Conservation (phyloP, 2,329 filamentous ascomycete genomes). For the Pseudodiploospora longispora region DNA sequence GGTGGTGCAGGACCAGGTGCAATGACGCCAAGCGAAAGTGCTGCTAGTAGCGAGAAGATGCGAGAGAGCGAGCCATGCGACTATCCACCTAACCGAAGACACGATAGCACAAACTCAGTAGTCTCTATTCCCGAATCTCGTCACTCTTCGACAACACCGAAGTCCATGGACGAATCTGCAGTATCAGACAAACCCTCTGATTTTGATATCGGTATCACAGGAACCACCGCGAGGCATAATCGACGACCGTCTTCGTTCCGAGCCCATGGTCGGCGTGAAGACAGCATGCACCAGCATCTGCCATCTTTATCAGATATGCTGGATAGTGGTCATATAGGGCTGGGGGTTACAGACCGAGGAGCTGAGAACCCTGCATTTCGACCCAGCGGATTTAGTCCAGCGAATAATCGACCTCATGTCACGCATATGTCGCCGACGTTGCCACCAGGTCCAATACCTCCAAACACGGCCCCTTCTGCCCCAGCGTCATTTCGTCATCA, state of each 20-base stretch:
- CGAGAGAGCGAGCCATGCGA: constrained; percentile 43
- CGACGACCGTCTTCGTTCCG: constrained; percentile 20
- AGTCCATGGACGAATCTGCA: constrained; percentile 34
- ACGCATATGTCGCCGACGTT: constrained; percentile 20
- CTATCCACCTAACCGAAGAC: constrained; percentile 36
- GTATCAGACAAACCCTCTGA: constrained; percentile 33
- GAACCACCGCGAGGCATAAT: constrained; percentile 16
- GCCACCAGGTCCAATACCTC: constrained; percentile 18
- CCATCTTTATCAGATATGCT: constrained; percentile 42
- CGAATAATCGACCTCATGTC: constrained; percentile 21
- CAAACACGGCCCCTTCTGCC: too few species aligned
- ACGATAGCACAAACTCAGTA: constrained; percentile 40
- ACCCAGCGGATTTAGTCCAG: constrained; percentile 17
- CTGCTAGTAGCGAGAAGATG: constrained; percentile 40
- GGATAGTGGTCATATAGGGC: constrained; percentile 22
- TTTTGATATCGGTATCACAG: constrained; percentile 26
- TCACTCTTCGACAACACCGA: constrained; percentile 30
- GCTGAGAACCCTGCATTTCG: too few species aligned
- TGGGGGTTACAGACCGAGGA: neutral
- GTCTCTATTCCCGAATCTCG: constrained; percentile 39
- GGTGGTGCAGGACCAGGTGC: constrained; percentile 32
- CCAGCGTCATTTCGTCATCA: constrained; percentile 29
- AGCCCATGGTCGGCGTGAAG: constrained; percentile 13
- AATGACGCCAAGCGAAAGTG: constrained; percentile 29
- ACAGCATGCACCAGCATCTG: constrained; percentile 26